A percentile compares a stretch with the other conserved stretches of the same genome.
phyloP scores from a whole-genome alignment of 2,329 filamentous ascomycete genomes.

The Cercospora brassicicola region DNA sequence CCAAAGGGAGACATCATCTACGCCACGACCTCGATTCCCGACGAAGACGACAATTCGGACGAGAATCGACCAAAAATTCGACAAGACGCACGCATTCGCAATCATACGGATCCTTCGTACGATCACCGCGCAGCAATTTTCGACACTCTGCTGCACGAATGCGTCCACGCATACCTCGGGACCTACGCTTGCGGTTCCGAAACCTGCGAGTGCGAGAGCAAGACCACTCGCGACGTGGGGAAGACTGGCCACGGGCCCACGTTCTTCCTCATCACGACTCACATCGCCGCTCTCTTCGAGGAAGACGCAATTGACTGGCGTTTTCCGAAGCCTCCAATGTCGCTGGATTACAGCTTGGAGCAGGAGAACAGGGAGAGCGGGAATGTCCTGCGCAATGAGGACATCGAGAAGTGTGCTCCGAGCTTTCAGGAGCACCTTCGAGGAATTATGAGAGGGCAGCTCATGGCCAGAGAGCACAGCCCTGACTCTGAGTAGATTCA shows the following conservation, averaged over 20 bases:
- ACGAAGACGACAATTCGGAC: conserved; percentile 1
- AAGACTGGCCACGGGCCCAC: not conserved
- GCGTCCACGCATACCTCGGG: conserved; percentile 8
- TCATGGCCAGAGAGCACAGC: not conserved
- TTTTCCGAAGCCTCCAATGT: not conserved
- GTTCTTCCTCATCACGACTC: not conserved
- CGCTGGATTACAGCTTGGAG: not conserved
- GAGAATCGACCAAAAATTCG: not conserved
- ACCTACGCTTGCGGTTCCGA: conserved; percentile 1
- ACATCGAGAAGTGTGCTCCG: not conserved
- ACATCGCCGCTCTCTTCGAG: conserved; percentile 1
- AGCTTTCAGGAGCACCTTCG: not conserved
- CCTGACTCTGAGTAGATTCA: not conserved
- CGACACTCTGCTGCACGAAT: conserved; percentile 11
- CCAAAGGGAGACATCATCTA: not conserved
- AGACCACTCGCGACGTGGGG: not conserved
- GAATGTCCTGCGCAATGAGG: not conserved
- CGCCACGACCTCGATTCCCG: not conserved
- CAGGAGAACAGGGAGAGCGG: not conserved
- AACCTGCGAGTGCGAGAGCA: not conserved
- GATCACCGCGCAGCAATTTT: not conserved
- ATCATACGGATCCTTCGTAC: not conserved
- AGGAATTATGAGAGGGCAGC: not conserved
- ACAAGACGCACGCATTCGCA: not conserved
- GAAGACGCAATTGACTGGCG: not conserved